phyloP scores from a whole-genome alignment of 2,329 filamentous ascomycete species.

The Stagonosporopsis chrysanthemi region DNA sequence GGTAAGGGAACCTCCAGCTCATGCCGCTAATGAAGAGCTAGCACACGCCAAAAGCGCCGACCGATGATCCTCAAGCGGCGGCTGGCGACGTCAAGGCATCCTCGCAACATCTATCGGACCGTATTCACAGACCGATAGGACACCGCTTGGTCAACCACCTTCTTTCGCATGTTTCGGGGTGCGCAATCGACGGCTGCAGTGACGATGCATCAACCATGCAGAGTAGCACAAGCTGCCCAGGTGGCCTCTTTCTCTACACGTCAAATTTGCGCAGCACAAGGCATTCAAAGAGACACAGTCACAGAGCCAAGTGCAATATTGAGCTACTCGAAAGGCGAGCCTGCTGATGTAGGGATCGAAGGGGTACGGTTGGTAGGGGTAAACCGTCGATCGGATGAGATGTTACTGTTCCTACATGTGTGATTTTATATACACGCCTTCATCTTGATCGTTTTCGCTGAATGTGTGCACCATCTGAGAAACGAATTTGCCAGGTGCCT shows the following conservation, averaged over 20 bases:
- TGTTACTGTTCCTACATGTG: neutral
- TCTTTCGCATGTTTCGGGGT: neutral
- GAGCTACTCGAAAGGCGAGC: neutral
- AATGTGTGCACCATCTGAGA: neutral
- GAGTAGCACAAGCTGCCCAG: neutral
- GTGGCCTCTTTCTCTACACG: neutral
- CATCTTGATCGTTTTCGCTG: neutral
- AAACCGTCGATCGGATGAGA: neutral
- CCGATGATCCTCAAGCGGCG: neutral
- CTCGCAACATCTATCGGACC: neutral
- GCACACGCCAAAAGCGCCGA: constrained; percentile 7
- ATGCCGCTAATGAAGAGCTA: constrained; percentile 10
- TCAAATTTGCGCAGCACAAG: neutral
- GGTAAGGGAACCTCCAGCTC: neutral
- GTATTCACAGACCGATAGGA: neutral
- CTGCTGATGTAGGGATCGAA: neutral
- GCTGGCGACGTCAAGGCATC: neutral
- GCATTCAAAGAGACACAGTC: neutral
- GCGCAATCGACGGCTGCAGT: neutral
- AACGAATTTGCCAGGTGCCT: neutral
- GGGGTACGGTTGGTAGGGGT: too few species aligned
- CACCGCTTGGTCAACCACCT: neutral
- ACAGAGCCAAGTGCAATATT: neutral
- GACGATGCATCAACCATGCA: too few species aligned
- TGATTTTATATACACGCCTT: neutral